Base-by-base conservation (phyloP, 2,329 filamentous ascomycete species). In the Colletotrichum karsti region DNA sequence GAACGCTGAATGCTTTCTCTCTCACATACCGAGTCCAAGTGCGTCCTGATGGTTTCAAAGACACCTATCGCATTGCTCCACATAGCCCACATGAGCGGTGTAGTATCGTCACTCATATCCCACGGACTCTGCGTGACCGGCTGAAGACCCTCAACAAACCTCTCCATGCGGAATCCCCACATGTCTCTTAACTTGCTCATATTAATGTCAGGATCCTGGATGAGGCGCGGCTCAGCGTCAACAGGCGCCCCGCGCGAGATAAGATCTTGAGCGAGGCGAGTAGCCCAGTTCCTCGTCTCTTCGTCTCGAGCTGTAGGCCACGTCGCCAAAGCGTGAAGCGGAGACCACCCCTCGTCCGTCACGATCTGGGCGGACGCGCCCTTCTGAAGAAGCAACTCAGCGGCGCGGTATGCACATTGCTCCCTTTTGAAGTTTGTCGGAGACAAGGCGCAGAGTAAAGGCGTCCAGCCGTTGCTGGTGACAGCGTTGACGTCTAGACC, bases 401-500 rank as follows among this genome's bases (percentile, higher is more conserved):
- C 70, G 12, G 68, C 56, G 4, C 37, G 42, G 13, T 70, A 26
- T 7, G 66, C 63, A 8, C 71, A 42, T 4, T n/a, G 2, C 8
- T 59, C 42, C 2, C 46, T 64, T 18, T 69, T 69, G 18, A 7
- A 4, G 9, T 7, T 33, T 8, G 54, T 62, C 9, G 67, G 73
- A 9, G 57, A 42, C 2, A 78, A 56, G 7, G 75, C 74, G 42
- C 75, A 78, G 33, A 76, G 58, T 18, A 78, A 63, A 6, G 76
- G 76, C 10, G 76, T 78, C 76, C 76, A 78, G 50, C 74, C 72
- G 46, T 74, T 74, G 9, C 54, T 10, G 63, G 67, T 77, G 1
- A 24, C 33, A 1, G 54, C 44, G 48, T 77, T 73, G 28, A 74
- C 69, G 48, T 74, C 58, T 1, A 73, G 20, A 30, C 74, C 72